These are phyloP conservation scores for Leccinum disarticulatum DNA, from an alignment of 768 basidiomycete species.

Conservation along the genomic window DNA sequence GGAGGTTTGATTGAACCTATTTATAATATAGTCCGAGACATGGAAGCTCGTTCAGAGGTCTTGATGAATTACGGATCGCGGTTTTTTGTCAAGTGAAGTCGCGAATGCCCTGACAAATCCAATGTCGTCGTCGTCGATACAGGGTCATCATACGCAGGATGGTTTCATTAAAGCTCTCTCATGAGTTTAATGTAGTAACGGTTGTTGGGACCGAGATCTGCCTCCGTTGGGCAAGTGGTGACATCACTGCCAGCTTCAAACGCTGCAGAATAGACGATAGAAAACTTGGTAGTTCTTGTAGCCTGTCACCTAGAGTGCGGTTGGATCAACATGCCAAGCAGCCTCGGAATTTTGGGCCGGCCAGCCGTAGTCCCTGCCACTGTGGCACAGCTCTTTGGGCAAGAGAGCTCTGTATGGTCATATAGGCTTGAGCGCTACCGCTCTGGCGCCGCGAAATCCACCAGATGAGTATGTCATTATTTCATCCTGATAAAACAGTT, in stretches of 20 bases:
- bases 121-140: background rate
- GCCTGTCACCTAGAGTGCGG: background rate
- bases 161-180: constrained; percentile 8
- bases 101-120: background rate
- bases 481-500: background rate
- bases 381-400: background rate
- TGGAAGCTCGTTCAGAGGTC: constrained; percentile 48
- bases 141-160: constrained; percentile 3
- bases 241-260: background rate
- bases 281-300: background rate
- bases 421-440: background rate
- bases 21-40: constrained; percentile 34
- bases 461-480: background rate
- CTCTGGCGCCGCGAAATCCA: background rate
- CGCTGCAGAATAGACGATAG: background rate
- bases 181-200: background rate
- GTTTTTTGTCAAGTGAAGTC: constrained; percentile 38
- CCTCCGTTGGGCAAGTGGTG: background rate
- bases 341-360: background rate
- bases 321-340: background rate
- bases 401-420: constrained; percentile 7
- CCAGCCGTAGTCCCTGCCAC: background rate
- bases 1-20: background rate
- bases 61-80: constrained; percentile 56
- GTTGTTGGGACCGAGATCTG: background rate